Percentiles rank a stretch among this genome's conserved stretches.
Conservation (phyloP, 1,284 basidiomycete genomes). For the Takashimella koratensis region DNA sequence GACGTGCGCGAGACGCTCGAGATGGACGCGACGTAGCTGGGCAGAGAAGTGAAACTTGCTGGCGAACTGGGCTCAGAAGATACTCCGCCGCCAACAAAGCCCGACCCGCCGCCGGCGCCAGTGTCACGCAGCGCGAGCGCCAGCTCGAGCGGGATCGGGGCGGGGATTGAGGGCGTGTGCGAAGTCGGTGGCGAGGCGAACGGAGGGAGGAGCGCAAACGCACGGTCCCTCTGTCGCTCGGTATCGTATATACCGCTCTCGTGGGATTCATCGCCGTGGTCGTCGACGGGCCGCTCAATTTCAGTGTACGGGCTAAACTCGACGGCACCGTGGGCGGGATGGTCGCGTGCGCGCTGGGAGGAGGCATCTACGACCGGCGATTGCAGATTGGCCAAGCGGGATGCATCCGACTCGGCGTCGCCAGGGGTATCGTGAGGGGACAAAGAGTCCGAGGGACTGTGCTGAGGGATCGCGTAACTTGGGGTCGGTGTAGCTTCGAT, state of each 20-base stretch:
- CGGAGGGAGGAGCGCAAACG: neutral
- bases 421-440: neutral
- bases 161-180: constrained; percentile 1
- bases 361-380: neutral
- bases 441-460: neutral
- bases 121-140: constrained; percentile 12
- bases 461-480: neutral
- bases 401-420: no score
- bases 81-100: no score
- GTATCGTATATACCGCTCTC: no score
- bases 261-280: neutral
- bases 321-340: neutral
- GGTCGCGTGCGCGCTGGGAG: neutral
- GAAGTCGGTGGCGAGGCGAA: neutral
- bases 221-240: neutral
- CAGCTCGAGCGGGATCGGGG: neutral
- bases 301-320: neutral
- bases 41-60: constrained; percentile 22
- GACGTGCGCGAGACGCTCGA: constrained; percentile 28
- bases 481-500: neutral
- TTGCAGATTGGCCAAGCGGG: neutral
- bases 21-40: constrained; percentile 26
- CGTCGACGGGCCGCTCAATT: neutral
- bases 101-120: constrained; percentile 15
- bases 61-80: constrained; percentile 32